These are phyloP conservation scores for Lachancea fermentati DNA, from an alignment of 805 yeast genomes.

Conservation along the genomic window DNA sequence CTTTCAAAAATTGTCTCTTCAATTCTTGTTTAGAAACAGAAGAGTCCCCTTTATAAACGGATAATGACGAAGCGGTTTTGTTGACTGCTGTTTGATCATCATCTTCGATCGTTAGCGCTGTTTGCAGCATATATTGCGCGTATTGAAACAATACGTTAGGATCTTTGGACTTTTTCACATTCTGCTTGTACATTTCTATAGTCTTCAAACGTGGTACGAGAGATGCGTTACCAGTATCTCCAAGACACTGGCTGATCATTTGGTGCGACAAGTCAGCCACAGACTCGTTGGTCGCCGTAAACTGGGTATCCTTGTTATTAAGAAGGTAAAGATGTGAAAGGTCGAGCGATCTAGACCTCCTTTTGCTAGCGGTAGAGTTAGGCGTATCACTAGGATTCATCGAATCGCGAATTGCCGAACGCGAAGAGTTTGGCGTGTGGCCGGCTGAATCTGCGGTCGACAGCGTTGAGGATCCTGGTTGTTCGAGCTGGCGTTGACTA, in stretches of 20 bases:
- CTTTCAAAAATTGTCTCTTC: conserved; percentile 60
- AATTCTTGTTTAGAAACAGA: conserved; percentile 26
- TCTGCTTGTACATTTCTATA: conserved; percentile 77
- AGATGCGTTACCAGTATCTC: conserved; percentile 40
- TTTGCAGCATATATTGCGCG: conserved; percentile 84
- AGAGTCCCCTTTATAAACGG: background rate
- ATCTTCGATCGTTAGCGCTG: conserved; percentile 58
- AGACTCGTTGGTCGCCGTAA: conserved; percentile 36
- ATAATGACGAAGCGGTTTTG: background rate
- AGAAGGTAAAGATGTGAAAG: conserved; percentile 37
- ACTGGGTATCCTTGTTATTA: conserved; percentile 31
- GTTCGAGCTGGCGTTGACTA: background rate
- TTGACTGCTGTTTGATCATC: background rate
- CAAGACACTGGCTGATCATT: conserved; percentile 47
- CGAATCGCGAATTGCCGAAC: conserved; percentile 2
- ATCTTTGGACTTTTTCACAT: conserved; percentile 79
- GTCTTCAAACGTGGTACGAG: conserved; percentile 76
- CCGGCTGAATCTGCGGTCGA: conserved; percentile 4
- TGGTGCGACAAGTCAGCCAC: conserved; percentile 50
- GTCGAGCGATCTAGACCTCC: conserved; percentile 34
- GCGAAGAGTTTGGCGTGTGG: conserved; percentile 5
- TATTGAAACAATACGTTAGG: conserved; percentile 84
- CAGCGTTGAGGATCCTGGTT: conserved; percentile 2
- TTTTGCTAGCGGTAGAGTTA: background rate
- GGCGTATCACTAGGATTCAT: background rate